Percentiles rank a stretch among this genome's conserved stretches.
These are phyloP conservation scores for Coemansia sp. DNA, from an alignment of 192 early-diverging fungal genomes.

Conservation along the genomic window DNA sequence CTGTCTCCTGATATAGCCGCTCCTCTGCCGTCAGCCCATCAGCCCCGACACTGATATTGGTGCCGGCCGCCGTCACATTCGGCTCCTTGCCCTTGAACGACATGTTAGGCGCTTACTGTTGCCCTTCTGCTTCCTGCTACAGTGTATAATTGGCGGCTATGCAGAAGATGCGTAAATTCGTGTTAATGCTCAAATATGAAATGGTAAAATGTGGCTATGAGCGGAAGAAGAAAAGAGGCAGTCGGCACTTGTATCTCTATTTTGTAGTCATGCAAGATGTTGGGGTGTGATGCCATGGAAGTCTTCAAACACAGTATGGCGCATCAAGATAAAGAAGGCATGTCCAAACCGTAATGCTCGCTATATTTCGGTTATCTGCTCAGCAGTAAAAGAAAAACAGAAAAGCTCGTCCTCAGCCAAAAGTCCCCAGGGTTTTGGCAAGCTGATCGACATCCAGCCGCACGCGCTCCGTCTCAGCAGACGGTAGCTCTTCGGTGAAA, in stretches of 20 bases:
- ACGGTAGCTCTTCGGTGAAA: neutral
- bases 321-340: neutral
- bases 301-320: neutral
- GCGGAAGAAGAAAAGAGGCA: neutral
- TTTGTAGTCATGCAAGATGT: neutral
- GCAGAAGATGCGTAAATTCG: neutral
- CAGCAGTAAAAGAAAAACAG: neutral
- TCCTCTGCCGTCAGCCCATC: constrained; percentile 49
- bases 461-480: constrained; percentile 20
- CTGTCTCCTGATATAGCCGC: constrained; percentile 58
- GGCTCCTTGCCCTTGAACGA: constrained; percentile 27
- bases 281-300: neutral
- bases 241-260: neutral
- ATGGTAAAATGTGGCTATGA: neutral
- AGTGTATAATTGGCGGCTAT: neutral
- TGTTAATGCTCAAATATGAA: neutral
- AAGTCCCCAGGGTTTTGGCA: neutral
- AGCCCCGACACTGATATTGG: constrained; percentile 24
- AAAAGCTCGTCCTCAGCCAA: neutral
- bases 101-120: neutral
- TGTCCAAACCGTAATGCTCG: neutral
- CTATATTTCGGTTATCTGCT: neutral
- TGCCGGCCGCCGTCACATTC: constrained; percentile 15
- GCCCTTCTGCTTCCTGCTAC: neutral
- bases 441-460: constrained; percentile 28